These are phyloP conservation scores for Metschnikowia similis DNA, from an alignment of 805 yeast species.

Conservation along the genomic window DNA sequence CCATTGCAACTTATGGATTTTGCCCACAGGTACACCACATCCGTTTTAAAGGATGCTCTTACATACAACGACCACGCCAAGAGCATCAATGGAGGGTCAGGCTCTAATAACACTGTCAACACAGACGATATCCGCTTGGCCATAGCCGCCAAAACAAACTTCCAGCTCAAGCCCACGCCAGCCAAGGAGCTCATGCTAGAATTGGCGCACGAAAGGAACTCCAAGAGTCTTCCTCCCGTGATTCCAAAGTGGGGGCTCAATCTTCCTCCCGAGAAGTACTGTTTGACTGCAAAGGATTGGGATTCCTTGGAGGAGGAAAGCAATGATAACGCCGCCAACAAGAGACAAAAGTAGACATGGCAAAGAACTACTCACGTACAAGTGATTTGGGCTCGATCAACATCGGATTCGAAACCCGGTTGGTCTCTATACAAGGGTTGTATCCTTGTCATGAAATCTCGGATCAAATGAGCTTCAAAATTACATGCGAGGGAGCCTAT, in stretches of 20 bases:
- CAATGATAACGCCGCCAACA: conserved; percentile 15
- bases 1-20: conserved; percentile 96
- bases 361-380: too few species aligned
- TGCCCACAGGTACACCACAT: conserved; percentile 83
- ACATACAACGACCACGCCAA: conserved; percentile 80
- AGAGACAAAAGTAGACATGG: conserved; percentile 5
- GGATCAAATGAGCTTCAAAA: too few species aligned
- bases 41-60: conserved; percentile 84
- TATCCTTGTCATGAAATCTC: too few species aligned
- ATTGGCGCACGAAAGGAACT: conserved; percentile 87
- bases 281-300: conserved; percentile 82
- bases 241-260: conserved; percentile 89
- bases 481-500: too few species aligned
- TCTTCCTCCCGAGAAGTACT: conserved; percentile 95
- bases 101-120: conserved; percentile 44
- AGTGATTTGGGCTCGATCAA: too few species aligned
- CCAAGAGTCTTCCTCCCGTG: conserved; percentile 85
- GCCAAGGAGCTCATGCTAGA: conserved; percentile 90
- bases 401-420: too few species aligned
- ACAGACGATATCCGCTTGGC: conserved; percentile 92
- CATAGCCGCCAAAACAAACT: conserved; percentile 89
- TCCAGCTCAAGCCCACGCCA: conserved; percentile 90
- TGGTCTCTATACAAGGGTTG: background rate
- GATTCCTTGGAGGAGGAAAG: conserved; percentile 32
- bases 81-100: conserved; percentile 30